Conservation (phyloP, 176 grass and related monocot genomes). For the Bonia amplexicaulis region DNA sequence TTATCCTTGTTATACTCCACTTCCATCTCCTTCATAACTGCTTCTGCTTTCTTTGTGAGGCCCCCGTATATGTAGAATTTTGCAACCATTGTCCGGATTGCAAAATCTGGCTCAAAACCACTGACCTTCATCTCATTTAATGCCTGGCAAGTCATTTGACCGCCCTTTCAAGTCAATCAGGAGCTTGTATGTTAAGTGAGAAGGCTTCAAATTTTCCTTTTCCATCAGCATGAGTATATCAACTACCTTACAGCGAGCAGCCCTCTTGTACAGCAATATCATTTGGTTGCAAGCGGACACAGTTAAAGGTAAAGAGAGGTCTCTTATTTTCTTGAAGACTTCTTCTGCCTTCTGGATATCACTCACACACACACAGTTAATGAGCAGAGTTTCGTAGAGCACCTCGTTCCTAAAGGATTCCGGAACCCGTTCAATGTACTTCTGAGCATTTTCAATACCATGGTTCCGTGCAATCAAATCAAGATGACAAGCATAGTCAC, state of each 20-base stretch:
- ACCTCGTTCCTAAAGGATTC: conserved; percentile 49
- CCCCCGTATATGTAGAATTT: conserved; percentile 52
- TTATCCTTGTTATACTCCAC: conserved; percentile 34
- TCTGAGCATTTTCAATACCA: conserved; percentile 59
- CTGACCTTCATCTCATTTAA: conserved; percentile 58
- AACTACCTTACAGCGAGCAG: conserved; percentile 43
- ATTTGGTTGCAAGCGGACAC: conserved; percentile 70
- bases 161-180: conserved; percentile 66
- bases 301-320: conserved; percentile 50
- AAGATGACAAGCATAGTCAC: conserved; percentile 67
- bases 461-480: conserved; percentile 64
- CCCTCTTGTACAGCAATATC: conserved; percentile 63
- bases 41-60: conserved; percentile 62
- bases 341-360: conserved; percentile 62
- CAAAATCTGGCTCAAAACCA: conserved; percentile 45
- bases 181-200: conserved; percentile 64
- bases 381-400: conserved; percentile 58
- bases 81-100: conserved; percentile 28
- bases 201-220: conserved; percentile 55
- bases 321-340: conserved; percentile 73
- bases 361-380: conserved; percentile 44
- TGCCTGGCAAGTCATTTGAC: conserved; percentile 58
- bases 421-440: conserved; percentile 55
- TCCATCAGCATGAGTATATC: conserved; percentile 66
- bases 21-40: conserved; percentile 50